phyloP scores from a whole-genome alignment of 1,284 basidiomycete genomes.

The Fomitopsis pinicola region DNA sequence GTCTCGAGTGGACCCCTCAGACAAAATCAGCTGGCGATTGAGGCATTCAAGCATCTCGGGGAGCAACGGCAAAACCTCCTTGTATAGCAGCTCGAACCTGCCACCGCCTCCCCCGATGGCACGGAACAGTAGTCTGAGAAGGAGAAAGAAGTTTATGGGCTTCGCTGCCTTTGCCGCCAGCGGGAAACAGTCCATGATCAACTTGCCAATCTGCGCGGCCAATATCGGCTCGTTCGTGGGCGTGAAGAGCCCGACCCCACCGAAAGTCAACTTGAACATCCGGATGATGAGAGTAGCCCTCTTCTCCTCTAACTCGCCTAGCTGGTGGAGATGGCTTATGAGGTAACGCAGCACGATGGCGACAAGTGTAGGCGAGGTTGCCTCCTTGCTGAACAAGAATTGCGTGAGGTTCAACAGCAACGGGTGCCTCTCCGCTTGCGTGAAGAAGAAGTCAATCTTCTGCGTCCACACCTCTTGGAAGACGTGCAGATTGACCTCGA shows the following conservation, averaged over 20 bases:
- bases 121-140: conserved; percentile 93
- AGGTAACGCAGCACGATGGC: conserved; percentile 90
- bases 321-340: conserved; percentile 75
- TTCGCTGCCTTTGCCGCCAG: conserved; percentile 89
- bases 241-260: conserved; percentile 81
- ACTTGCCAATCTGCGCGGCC: conserved; percentile 87
- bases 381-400: conserved; percentile 80
- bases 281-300: conserved; percentile 81
- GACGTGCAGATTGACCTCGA: conserved; percentile 84
- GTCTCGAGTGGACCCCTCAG: conserved; percentile 75
- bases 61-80: conserved; percentile 93
- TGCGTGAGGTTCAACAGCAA: conserved; percentile 86
- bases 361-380: conserved; percentile 86
- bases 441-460: conserved; percentile 87
- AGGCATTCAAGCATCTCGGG: conserved; percentile 97
- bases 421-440: conserved; percentile 73
- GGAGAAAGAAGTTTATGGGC: conserved; percentile 90
- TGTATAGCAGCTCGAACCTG: conserved; percentile 92
- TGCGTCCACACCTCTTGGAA: conserved; percentile 95
- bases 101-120: conserved; percentile 96
- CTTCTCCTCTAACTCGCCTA: conserved; percentile 85
- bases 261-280: conserved; percentile 96
- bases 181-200: conserved; percentile 97
- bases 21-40: conserved; percentile 84
- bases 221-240: conserved; percentile 86